Conservation (phyloP, 129 eudicot genomes). For the Lactuca sativa region DNA sequence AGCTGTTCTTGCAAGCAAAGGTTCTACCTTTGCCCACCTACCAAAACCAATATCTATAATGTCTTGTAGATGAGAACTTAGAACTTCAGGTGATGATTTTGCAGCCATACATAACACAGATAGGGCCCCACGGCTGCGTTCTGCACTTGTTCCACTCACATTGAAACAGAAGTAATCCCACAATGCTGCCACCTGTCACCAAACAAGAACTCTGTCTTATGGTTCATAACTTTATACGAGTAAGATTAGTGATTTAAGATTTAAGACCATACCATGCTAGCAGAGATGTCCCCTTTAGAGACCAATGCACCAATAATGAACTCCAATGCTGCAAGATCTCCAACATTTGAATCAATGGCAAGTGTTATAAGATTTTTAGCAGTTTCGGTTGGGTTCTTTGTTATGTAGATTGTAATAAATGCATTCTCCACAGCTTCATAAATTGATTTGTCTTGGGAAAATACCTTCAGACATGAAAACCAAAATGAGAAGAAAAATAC, state of each 20-base stretch:
- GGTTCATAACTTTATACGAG: no score
- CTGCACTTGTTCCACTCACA: slow-evolving; percentile 79
- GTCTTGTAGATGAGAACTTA: slow-evolving; percentile 88
- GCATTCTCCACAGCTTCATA: slow-evolving; percentile 96
- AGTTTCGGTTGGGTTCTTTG: slow-evolving; percentile 72
- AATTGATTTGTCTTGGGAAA: slow-evolving; percentile 92
- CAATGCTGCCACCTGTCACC: slow-evolving; percentile 77
- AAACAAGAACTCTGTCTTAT: not conserved
- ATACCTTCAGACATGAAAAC: slow-evolving; percentile 51
- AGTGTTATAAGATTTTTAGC: slow-evolving; percentile 85
- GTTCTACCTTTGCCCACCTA: slow-evolving; percentile 98
- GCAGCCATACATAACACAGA: slow-evolving; percentile 94
- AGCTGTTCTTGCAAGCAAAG: slow-evolving; percentile 94
- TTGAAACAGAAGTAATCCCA: slow-evolving; percentile 98
- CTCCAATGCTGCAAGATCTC: slow-evolving; percentile 95
- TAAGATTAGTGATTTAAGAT: not conserved
- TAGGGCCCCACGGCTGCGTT: slow-evolving; percentile 89
- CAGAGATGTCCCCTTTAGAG: slow-evolving; percentile 80
- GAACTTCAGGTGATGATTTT: slow-evolving; percentile 71
- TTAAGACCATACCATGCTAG: slow-evolving; percentile 53
- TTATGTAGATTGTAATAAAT: slow-evolving; percentile 77
- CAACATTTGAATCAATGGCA: slow-evolving; percentile 81
- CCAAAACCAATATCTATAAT: slow-evolving; percentile 96
- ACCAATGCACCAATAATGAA: slow-evolving; percentile 74
- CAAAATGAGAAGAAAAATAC: not conserved